A percentile compares a stretch with the other conserved stretches of the same genome.
phyloP scores from a whole-genome alignment of 208 protist species.

The Trypanosoma grayi region DNA sequence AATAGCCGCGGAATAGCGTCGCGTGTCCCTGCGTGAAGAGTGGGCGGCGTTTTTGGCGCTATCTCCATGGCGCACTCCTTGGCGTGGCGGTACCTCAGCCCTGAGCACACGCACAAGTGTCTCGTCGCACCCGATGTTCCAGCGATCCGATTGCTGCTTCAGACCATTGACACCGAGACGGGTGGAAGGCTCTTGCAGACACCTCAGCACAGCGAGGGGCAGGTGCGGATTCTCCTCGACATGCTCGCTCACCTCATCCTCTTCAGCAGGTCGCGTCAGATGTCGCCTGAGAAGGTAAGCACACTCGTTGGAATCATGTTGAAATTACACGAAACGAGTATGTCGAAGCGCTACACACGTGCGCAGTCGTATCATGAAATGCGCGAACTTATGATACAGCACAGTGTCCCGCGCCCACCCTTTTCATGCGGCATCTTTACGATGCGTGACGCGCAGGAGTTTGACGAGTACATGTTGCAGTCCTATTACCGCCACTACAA shows the following conservation, averaged over 20 bases:
- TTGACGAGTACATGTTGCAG: constrained; percentile 83
- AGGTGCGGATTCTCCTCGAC: constrained; percentile 70
- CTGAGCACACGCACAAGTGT: constrained; percentile 54
- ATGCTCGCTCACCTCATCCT: constrained; percentile 79
- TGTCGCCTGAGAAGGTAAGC: constrained; percentile 80
- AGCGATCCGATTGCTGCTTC: constrained; percentile 44
- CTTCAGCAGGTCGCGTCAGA: constrained; percentile 58
- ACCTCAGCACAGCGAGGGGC: constrained; percentile 27
- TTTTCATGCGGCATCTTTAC: constrained; percentile 85
- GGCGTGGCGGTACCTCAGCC: constrained; percentile 62
- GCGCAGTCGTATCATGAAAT: constrained; percentile 69
- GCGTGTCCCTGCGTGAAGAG: background rate
- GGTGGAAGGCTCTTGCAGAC: constrained; percentile 33
- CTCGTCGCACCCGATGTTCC: constrained; percentile 44
- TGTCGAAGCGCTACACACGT: constrained; percentile 51
- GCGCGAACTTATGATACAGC: constrained; percentile 66
- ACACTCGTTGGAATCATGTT: constrained; percentile 75
- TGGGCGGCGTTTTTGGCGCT: background rate
- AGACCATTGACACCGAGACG: constrained; percentile 24
- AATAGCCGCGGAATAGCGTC: too few species aligned
- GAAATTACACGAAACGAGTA: constrained; percentile 64
- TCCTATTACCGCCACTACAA: constrained; percentile 93
- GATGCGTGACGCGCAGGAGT: constrained; percentile 73
- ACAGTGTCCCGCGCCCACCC: constrained; percentile 86
- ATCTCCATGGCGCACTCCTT: constrained; percentile 35